These are phyloP conservation scores for Saposhnikovia divaricata DNA, from an alignment of 129 eudicot genomes.

Conservation along the genomic window DNA sequence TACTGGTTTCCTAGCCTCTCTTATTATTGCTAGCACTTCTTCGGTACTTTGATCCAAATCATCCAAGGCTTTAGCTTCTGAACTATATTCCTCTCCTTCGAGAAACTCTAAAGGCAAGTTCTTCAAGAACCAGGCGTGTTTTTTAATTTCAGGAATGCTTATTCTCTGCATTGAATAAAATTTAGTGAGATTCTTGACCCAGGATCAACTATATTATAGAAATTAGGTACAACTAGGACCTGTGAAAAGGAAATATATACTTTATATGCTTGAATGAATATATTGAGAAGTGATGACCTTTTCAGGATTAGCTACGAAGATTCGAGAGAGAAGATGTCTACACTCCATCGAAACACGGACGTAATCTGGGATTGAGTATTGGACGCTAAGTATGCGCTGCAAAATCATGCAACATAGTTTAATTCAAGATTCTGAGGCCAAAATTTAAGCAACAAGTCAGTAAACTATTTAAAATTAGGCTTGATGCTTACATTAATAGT, in stretches of 20 bases:
- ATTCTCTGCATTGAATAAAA: constrained; percentile 40
- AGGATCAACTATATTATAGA: neutral
- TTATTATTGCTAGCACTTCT: constrained; percentile 48
- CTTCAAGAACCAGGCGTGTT: constrained; percentile 72
- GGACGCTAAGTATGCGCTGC: constrained; percentile 77
- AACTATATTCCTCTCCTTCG: constrained; percentile 37
- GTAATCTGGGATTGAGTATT: constrained; percentile 82
- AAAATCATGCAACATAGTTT: neutral
- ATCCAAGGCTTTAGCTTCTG: constrained; percentile 13
- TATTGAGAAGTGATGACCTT: constrained; percentile 33
- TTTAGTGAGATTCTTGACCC: neutral
- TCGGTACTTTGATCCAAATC: constrained; percentile 42
- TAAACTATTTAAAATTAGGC: neutral
- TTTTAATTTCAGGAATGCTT: constrained; percentile 59
- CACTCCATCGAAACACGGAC: constrained; percentile 82
- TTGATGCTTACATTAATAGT: constrained; percentile 52
- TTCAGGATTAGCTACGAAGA: constrained; percentile 78
- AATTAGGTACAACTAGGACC: neutral
- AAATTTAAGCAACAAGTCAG: neutral
- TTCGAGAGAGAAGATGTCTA: constrained; percentile 68
- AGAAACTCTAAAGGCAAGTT: constrained; percentile 36
- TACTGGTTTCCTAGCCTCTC: constrained; percentile 50
- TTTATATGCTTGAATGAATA: neutral
- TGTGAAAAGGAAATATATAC: neutral
- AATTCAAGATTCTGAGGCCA: neutral